Conservation (phyloP, 306 rosid genomes). For the Vigna mungo region DNA sequence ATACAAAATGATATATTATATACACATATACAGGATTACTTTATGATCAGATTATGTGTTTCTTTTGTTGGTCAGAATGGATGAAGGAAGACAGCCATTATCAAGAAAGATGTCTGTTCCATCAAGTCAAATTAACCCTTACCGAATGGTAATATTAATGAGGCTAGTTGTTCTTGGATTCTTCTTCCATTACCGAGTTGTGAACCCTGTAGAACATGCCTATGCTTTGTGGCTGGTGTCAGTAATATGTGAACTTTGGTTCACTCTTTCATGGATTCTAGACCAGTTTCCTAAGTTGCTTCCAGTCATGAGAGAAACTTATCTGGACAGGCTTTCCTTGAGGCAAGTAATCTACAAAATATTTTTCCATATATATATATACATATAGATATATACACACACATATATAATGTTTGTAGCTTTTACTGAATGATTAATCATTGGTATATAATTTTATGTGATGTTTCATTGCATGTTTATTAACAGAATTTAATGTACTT, state of each 20-base stretch:
- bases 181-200: constrained; percentile 69
- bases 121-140: constrained; percentile 68
- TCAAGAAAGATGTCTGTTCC: constrained; percentile 66
- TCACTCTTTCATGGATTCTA: constrained; percentile 74
- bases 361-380: too few relatives aligned
- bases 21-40: background rate
- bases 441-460: background rate
- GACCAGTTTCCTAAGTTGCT: constrained; percentile 74
- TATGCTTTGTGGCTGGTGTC: constrained; percentile 71
- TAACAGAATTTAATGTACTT: background rate
- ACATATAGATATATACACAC: too few relatives aligned
- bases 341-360: constrained; percentile 51
- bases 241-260: constrained; percentile 76
- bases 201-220: constrained; percentile 66
- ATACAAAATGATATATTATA: background rate
- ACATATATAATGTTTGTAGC: too few relatives aligned
- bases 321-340: constrained; percentile 64
- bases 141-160: constrained; percentile 65
- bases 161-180: constrained; percentile 70
- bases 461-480: constrained; percentile 10
- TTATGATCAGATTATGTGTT: constrained; percentile 9
- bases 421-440: background rate
- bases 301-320: constrained; percentile 70
- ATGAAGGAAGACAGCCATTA: constrained; percentile 69
- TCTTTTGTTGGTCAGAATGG: constrained; percentile 60